Evolutionary conservation across 2,329 filamentous ascomycete species (phyloP).

Genomic region (Boeremia exigua): DNA sequence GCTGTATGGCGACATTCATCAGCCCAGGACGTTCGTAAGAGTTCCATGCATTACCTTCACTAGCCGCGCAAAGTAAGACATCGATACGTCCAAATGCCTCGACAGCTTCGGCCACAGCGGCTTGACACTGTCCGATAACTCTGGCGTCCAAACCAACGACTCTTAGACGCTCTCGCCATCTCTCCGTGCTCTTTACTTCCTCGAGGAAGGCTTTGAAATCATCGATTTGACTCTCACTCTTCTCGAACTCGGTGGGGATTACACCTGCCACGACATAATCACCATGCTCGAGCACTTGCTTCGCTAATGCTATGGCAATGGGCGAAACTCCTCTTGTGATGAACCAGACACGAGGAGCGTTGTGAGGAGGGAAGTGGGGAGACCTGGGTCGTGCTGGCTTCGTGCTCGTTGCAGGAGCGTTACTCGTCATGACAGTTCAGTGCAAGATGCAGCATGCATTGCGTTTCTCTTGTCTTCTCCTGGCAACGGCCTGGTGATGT

Average conservation of each 20-base stretch:
- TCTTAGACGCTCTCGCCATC: conserved; percentile 80
- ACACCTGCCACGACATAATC: conserved; percentile 89
- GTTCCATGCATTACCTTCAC: conserved; percentile 67
- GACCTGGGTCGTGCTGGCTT: conserved; percentile 45
- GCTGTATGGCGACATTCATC: conserved; percentile 55
- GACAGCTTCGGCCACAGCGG: conserved; percentile 85
- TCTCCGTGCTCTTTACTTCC: conserved; percentile 70
- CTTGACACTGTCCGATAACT: conserved; percentile 74
- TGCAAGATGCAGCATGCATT: not conserved
- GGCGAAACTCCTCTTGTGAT: conserved; percentile 86
- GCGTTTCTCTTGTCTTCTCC: not conserved
- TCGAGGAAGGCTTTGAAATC: conserved; percentile 82
- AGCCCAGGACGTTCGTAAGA: not conserved
- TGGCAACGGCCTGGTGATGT: not conserved
- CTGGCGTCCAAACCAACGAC: conserved; percentile 66
- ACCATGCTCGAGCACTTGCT: conserved; percentile 84
- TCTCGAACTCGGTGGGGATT: conserved; percentile 76
- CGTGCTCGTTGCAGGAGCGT: not conserved
- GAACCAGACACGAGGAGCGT: conserved; percentile 86
- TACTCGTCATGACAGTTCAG: conserved; percentile 8
- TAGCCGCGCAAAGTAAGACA: conserved; percentile 87
- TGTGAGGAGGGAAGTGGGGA: conserved; percentile 65
- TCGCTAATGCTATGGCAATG: conserved; percentile 80
- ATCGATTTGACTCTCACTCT: conserved; percentile 70
- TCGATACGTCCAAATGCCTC: conserved; percentile 85